These are phyloP conservation scores for Beauveria pseudobassiana DNA, from an alignment of 2,329 filamentous ascomycete genomes.

Conservation along the genomic window DNA sequence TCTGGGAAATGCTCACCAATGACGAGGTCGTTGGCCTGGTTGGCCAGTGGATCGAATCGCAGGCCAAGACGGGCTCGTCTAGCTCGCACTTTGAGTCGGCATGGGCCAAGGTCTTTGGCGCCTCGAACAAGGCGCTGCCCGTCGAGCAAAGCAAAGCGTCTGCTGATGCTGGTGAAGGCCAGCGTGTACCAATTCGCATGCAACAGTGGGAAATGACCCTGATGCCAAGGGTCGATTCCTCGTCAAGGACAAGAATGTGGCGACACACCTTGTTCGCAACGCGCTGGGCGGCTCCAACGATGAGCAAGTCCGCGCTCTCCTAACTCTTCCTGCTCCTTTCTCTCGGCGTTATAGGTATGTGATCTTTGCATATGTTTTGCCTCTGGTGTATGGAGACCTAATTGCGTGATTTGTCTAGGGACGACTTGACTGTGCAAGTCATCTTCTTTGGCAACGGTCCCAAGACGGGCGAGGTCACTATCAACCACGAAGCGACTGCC, in stretches of 20 bases:
- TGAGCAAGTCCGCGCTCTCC: conserved; percentile 85
- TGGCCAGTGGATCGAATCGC: conserved; percentile 89
- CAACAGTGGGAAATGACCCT: conserved; percentile 78
- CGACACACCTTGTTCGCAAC: conserved; percentile 91
- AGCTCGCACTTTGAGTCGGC: conserved; percentile 60
- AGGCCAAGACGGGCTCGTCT: conserved; percentile 40
- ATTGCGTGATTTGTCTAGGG: conserved; percentile 41
- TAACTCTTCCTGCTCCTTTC: conserved; percentile 87
- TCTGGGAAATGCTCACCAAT: conserved; percentile 99
- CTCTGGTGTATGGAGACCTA: neutral
- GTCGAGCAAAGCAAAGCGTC: conserved; percentile 56
- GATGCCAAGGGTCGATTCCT: conserved; percentile 76
- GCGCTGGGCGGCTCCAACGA: conserved; percentile 87
- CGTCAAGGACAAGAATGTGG: conserved; percentile 90
- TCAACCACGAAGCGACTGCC: conserved; percentile 84
- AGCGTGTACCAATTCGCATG: conserved; percentile 80
- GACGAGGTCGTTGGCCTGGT: conserved; percentile 96
- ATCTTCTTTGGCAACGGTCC: conserved; percentile 91
- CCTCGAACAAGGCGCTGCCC: conserved; percentile 51
- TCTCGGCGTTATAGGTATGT: conserved; percentile 78
- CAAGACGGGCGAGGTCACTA: conserved; percentile 66
- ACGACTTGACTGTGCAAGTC: conserved; percentile 94
- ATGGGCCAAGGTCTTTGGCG: conserved; percentile 60
- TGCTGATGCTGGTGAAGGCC: conserved; percentile 49
- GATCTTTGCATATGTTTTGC: no score